Base-by-base conservation (phyloP, 306 rosid genomes). In the Vigna mungo region DNA sequence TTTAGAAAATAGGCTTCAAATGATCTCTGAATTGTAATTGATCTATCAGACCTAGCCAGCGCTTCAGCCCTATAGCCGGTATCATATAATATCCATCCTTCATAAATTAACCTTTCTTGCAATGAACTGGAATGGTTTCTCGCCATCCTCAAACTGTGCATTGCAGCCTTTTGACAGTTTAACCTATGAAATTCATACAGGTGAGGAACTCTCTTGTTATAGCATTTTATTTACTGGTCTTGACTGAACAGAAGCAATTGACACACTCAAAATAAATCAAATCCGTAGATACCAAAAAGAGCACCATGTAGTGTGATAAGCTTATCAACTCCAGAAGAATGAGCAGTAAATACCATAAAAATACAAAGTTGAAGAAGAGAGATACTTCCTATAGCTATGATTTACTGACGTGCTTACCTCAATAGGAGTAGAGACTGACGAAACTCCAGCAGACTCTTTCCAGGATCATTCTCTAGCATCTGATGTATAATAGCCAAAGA, bases 61-160 rank as follows among this genome's bases (percentile, higher is more conserved):
- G 97, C 92, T 85, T 89, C 91, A 69, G 86, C 88, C 51, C 90
- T 79, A 58, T 87, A 84, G 41, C 92, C 97, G 1, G 89, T 86
- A 71, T 91, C 97, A 66, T 89, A 91, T 43, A 89, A 83, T 80
- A 91, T 89, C 97, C 97, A 91, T 70, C 97, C 97, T 87, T 91
- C 92, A 80, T 91, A 89, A n/a, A 89, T 84, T 46, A 91, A 84
- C 81, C 80, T 91, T 80, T 91, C 97, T 77, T 88, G 86, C 65
- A 80, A 74, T 63, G 88, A 89, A 37, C 75, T 77, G 46, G 90
- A 80, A 84, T 89, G 91, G 74, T 89, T 91, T 80, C 91, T 83
- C 52, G 97, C 97, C 85, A 83, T 56, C 81, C 97, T 84, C 82
- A 91, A 80, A 80, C 94, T 78, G 27, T 68, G 83, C 88, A 91